Evolutionary conservation across 768 basidiomycete species (phyloP).

Genomic region (Suillus ampliporus): DNA sequence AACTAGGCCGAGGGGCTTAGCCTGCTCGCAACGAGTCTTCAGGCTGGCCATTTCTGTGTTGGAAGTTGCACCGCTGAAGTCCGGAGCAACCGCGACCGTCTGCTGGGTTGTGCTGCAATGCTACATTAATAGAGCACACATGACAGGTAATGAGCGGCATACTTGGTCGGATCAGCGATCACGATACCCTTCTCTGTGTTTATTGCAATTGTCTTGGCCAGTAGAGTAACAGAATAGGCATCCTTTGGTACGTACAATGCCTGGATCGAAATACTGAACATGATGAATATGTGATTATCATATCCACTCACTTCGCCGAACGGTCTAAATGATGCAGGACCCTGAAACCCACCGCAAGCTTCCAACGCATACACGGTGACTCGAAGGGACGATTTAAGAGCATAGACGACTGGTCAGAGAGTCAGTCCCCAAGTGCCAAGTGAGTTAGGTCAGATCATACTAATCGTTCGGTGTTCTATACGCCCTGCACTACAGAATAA

Average conservation of each 20-base stretch:
- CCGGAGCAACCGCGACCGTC: slow-evolving; percentile 59
- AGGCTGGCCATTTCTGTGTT: slow-evolving; percentile 53
- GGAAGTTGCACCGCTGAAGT: slow-evolving; percentile 50
- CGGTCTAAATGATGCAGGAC: slow-evolving; percentile 54
- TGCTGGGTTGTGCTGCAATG: slow-evolving; percentile 47
- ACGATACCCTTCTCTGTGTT: slow-evolving; percentile 68
- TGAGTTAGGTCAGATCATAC: slow-evolving; percentile 45
- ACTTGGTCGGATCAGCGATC: slow-evolving; percentile 74
- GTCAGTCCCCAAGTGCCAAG: background rate
- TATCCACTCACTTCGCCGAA: slow-evolving; percentile 64
- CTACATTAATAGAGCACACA: slow-evolving; percentile 3
- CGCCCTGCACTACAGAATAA: slow-evolving; percentile 63
- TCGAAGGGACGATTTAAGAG: slow-evolving; percentile 64
- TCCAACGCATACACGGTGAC: slow-evolving; percentile 66
- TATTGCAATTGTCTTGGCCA: slow-evolving; percentile 68
- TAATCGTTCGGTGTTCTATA: slow-evolving; percentile 56
- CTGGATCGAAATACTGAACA: slow-evolving; percentile 41
- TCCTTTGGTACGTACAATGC: slow-evolving; percentile 75
- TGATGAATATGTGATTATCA: slow-evolving; percentile 11
- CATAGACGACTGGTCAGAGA: slow-evolving; percentile 65
- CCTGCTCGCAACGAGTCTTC: slow-evolving; percentile 60
- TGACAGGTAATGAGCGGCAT: slow-evolving; percentile 24
- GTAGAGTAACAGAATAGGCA: slow-evolving; percentile 59
- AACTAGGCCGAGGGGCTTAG: slow-evolving; percentile 72
- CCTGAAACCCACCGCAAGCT: slow-evolving; percentile 43